Evolutionary conservation across 1,284 basidiomycete species (phyloP).

Genomic region (Tranzscheliella williamsii): DNA sequence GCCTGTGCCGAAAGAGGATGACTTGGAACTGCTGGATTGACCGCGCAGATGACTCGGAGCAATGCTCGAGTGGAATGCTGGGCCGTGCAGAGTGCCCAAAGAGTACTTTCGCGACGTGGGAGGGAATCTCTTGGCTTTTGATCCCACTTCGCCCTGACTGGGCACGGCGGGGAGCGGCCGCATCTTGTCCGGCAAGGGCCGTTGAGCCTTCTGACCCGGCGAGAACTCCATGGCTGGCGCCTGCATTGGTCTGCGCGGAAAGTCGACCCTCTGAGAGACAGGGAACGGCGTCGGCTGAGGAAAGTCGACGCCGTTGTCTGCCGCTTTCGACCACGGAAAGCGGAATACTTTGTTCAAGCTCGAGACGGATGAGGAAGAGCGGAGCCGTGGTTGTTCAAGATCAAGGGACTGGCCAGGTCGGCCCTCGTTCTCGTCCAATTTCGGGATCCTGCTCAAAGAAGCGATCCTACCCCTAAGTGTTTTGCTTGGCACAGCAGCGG

Average conservation of each 20-base stretch:
- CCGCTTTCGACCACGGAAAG: conserved; percentile 21
- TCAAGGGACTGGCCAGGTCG: neutral
- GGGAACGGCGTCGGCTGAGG: conserved; percentile 16
- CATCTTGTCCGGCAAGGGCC: too few species aligned
- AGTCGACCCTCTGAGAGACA: too few species aligned
- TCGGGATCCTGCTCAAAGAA: conserved; percentile 9
- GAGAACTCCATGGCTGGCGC: too few species aligned
- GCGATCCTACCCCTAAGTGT: conserved; percentile 17
- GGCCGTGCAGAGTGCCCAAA: conserved; percentile 17
- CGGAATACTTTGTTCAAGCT: conserved; percentile 33
- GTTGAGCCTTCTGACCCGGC: too few species aligned
- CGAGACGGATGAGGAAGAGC: conserved; percentile 17
- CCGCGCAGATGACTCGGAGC: conserved; percentile 17
- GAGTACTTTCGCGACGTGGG: conserved; percentile 28
- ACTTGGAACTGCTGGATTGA: conserved; percentile 25
- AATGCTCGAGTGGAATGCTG: conserved; percentile 11
- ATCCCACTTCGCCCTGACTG: too few species aligned
- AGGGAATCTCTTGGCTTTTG: conserved; percentile 22
- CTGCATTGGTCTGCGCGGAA: too few species aligned
- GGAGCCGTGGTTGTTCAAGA: conserved; percentile 5
- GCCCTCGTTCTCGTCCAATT: neutral
- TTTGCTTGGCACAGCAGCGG: too few species aligned
- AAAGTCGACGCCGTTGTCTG: conserved; percentile 7
- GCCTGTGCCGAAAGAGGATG: conserved; percentile 21
- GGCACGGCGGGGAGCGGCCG: neutral